phyloP scores from a whole-genome alignment of 2,329 filamentous ascomycete genomes.

The Fusarium illudens region DNA sequence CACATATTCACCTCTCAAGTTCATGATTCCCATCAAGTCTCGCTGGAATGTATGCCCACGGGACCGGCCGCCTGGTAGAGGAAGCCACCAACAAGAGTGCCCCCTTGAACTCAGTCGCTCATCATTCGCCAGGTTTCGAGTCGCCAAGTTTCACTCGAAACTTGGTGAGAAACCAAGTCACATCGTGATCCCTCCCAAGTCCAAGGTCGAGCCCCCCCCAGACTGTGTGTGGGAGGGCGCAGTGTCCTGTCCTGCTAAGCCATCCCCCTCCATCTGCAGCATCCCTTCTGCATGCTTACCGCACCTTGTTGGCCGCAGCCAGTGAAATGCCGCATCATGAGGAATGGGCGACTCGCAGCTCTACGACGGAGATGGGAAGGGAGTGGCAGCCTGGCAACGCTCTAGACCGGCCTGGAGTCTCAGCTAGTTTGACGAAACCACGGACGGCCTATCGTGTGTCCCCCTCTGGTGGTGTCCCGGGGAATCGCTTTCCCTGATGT shows the following conservation, averaged over 20 bases:
- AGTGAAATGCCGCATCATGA: slow-evolving; percentile 21
- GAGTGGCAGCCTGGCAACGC: slow-evolving; percentile 9
- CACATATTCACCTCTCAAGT: not conserved
- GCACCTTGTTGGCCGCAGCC: slow-evolving; percentile 25
- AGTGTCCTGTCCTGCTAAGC: not conserved
- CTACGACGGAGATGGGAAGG: slow-evolving; percentile 7
- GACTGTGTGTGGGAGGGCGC: not conserved
- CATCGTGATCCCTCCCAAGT: not conserved
- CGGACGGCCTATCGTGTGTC: not conserved
- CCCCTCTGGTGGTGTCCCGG: not conserved
- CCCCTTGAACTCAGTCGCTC: not conserved
- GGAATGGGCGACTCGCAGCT: slow-evolving; percentile 1
- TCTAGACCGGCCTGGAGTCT: slow-evolving; percentile 16
- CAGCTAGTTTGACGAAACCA: not conserved
- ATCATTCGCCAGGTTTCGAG: not conserved
- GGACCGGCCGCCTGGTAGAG: not conserved
- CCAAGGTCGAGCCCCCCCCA: not conserved
- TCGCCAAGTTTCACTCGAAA: not conserved
- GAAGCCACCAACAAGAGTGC: slow-evolving; percentile 2
- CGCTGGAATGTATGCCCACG: not conserved
- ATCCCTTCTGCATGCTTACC: slow-evolving; percentile 6
- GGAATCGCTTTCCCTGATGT: not conserved
- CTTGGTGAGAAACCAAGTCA: not conserved
- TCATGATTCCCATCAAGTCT: slow-evolving; percentile 8
- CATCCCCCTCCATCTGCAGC: slow-evolving; percentile 3